Conservation (phyloP, 306 rosid genomes). For the Argentina anserina region DNA sequence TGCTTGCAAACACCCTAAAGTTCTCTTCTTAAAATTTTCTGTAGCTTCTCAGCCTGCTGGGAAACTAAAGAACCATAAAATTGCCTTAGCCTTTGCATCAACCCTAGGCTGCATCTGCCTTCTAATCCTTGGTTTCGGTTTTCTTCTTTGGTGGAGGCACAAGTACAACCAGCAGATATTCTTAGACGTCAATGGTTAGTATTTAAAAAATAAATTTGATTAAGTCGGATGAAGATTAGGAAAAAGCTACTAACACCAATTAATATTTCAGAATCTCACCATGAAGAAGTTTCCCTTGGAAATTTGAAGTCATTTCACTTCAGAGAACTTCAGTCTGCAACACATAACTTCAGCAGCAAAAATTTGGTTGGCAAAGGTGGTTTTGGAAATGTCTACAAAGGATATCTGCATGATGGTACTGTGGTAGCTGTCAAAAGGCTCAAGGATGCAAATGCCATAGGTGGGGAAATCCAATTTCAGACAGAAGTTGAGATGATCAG, state of each 20-base stretch:
- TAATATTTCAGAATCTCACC: conserved; percentile 57
- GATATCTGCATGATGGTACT: conserved; percentile 70
- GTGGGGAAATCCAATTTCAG: conserved; percentile 87
- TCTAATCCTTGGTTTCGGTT: conserved; percentile 64
- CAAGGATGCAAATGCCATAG: conserved; percentile 78
- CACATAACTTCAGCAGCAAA: conserved; percentile 84
- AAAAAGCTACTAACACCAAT: not conserved
- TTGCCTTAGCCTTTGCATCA: conserved; percentile 78
- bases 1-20: conserved; percentile 15
- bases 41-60: conserved; percentile 52
- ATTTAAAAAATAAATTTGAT: not conserved
- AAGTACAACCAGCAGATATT: conserved; percentile 79
- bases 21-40: conserved; percentile 9
- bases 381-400: conserved; percentile 94
- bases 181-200: conserved; percentile 83
- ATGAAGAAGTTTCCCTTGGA: conserved; percentile 80
- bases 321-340: conserved; percentile 88
- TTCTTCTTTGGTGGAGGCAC: conserved; percentile 89
- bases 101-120: conserved; percentile 75
- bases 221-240: not conserved
- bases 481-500: conserved; percentile 98
- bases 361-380: conserved; percentile 91
- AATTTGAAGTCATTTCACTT: conserved; percentile 76
- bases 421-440: conserved; percentile 85
- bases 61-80: conserved; percentile 61